Base-by-base conservation (phyloP, 495 filamentous ascomycete genomes). In the Neurospora sp. region DNA sequence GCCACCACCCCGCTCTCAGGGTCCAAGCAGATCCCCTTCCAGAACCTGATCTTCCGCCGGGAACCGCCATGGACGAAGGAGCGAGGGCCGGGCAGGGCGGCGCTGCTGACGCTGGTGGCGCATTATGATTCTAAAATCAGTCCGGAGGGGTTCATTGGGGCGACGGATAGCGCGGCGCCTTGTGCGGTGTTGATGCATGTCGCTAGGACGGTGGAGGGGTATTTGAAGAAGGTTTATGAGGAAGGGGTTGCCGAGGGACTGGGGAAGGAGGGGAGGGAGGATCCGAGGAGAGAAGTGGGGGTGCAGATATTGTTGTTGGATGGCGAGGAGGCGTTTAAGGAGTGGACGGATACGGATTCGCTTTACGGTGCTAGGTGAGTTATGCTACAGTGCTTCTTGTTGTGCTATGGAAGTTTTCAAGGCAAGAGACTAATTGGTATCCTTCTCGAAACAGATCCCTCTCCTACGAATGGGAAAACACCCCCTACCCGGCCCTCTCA, bases 251-350 rank as follows among this genome's bases (percentile, higher is more conserved):
- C 74, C 20, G 80, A 80, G 40, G 81, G 59, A 69, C 77, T 80
- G 1, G 82, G 79, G 27, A 75, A 82, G 76, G 72, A 12, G 11
- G 54, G 79, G 76, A 39, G 79, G 81, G 39, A 78, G 75, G 42
- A 81, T 37, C 72, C 48, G 12, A 71, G 39, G 37, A 80, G 81
- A 72, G 84, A 85, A 72, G 88, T 86, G 76, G 94, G 94, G 5
- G 86, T 97, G 62, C 94, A 97, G 84, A 89, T 97, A 20, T 75
- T 98, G 42, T 88, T 98, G 70, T 78, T 98, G 27, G 94, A 98
- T 76, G 94, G 94, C 6, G 94, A 98, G 82, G 94, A 98, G 83
- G 93, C 94, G 5, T 97, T 96, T 81, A 80, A 86, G 23, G 77
- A 73, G 0, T 97, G 94, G 94, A 90, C 89, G 23, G 87, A 85